These are phyloP conservation scores for Microsporum ferrugineum DNA, from an alignment of 2,329 filamentous ascomycete species.

Conservation along the genomic window DNA sequence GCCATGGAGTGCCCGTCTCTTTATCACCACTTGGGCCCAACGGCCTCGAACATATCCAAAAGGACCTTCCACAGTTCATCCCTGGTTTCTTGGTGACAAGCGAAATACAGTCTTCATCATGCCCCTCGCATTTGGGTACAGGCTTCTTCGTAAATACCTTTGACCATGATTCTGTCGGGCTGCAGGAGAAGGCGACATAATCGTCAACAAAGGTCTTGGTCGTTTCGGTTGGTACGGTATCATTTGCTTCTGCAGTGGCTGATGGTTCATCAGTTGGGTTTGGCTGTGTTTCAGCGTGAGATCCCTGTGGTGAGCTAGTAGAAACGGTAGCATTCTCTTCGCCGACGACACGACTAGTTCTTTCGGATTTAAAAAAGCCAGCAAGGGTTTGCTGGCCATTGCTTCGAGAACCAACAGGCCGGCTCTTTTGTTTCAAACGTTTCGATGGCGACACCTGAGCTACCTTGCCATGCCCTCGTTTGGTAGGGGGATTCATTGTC, in stretches of 20 bases:
- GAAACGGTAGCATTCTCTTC: not conserved
- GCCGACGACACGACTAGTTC: conserved; percentile 6
- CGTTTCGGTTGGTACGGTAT: not conserved
- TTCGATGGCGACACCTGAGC: not conserved
- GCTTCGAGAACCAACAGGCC: not conserved
- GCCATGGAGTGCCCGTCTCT: conserved; percentile 74
- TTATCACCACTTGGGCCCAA: conserved; percentile 76
- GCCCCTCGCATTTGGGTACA: conserved; percentile 66
- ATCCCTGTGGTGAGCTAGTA: not conserved
- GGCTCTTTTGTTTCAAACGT: not conserved
- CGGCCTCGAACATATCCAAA: conserved; percentile 63
- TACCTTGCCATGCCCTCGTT: not conserved
- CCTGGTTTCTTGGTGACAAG: conserved; percentile 81
- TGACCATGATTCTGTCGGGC: conserved; percentile 59
- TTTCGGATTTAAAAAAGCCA: conserved; percentile 1
- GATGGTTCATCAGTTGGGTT: not conserved
- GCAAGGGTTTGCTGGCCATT: conserved; percentile 3
- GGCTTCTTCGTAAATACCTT: conserved; percentile 66
- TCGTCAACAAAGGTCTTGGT: not conserved
- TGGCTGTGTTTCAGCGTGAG: not conserved
- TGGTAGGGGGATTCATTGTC: not conserved
- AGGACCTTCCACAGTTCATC: conserved; percentile 58
- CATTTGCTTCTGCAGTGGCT: not conserved
- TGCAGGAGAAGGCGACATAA: not conserved
- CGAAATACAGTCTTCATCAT: conserved; percentile 74